Conservation (phyloP, 23 red algal genomes). For the Cyanidioschyzon merolae region DNA sequence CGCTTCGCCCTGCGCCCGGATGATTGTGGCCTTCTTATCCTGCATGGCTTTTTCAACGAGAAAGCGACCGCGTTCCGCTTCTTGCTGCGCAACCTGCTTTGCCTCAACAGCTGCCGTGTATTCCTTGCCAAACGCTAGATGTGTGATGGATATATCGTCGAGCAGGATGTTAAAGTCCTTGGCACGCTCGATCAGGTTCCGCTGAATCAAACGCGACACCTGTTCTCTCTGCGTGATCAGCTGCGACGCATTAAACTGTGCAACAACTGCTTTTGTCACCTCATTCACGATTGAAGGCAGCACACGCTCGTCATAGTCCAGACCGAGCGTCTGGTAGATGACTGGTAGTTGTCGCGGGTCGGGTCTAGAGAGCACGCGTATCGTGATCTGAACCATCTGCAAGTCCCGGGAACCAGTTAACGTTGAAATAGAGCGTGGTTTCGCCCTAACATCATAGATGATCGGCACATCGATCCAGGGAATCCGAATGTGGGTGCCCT, state of each 20-base stretch:
- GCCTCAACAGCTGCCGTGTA: slow-evolving; percentile 91
- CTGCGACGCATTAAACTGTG: slow-evolving; percentile 94
- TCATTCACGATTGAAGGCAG: slow-evolving; percentile 97
- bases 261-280: slow-evolving; percentile 90
- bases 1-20: slow-evolving; percentile 83
- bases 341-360: slow-evolving; percentile 45
- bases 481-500: slow-evolving; percentile 80
- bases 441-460: slow-evolving; percentile 82
- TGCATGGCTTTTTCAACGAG: slow-evolving; percentile 88
- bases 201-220: slow-evolving; percentile 73
- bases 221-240: slow-evolving; percentile 91
- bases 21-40: slow-evolving; percentile 90
- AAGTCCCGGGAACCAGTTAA: slow-evolving; percentile 88
- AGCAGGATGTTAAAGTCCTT: slow-evolving; percentile 79
- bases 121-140: slow-evolving; percentile 94
- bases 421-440: slow-evolving; percentile 71
- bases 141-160: slow-evolving; percentile 99
- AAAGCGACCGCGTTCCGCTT: slow-evolving; percentile 85
- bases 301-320: slow-evolving; percentile 97
- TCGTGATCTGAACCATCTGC: slow-evolving; percentile 95
- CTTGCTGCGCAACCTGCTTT: slow-evolving; percentile 98
- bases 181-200: slow-evolving; percentile 65
- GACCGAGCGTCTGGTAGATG: slow-evolving; percentile 79
- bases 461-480: slow-evolving; percentile 84
- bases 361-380: slow-evolving; percentile 80